Evolutionary conservation across 2,329 filamentous ascomycete genomes (phyloP).

Genomic region (Neopestalotiopsis clavispora): DNA sequence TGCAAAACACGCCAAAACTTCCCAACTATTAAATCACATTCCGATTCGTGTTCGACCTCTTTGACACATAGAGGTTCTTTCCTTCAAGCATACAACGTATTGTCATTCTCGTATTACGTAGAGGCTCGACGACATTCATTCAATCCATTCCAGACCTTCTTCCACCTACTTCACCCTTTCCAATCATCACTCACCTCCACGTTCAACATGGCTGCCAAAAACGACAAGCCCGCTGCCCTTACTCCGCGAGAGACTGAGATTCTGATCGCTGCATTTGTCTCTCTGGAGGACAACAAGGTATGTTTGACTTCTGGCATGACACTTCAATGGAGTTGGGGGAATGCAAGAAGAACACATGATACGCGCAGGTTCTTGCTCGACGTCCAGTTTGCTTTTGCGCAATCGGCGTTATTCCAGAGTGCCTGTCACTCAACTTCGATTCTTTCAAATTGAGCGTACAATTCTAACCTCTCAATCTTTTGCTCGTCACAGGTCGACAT

Average conservation of each 20-base stretch:
- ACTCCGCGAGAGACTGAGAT: not conserved
- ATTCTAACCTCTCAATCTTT: not conserved
- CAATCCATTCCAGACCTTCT: too few relatives aligned
- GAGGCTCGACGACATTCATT: too few relatives aligned
- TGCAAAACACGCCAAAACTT: too few relatives aligned
- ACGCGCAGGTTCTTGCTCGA: not conserved
- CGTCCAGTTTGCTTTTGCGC: not conserved
- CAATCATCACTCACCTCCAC: not conserved
- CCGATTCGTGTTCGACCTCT: too few relatives aligned
- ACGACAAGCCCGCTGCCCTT: not conserved
- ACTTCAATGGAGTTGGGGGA: not conserved
- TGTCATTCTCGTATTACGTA: too few relatives aligned
- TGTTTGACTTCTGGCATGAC: not conserved
- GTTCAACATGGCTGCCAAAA: not conserved
- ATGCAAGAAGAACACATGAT: too few relatives aligned
- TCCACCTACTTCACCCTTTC: too few relatives aligned
- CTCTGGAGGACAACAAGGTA: not conserved
- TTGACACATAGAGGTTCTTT: too few relatives aligned
- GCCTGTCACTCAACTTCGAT: not conserved
- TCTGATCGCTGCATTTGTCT: not conserved
- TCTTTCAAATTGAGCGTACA: not conserved
- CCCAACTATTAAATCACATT: too few relatives aligned
- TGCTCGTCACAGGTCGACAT: not conserved
- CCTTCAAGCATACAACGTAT: too few relatives aligned
- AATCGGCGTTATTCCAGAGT: too few relatives aligned